phyloP scores from a whole-genome alignment of 139 green algal species.

The Zygnema circumcarinatum region DNA sequence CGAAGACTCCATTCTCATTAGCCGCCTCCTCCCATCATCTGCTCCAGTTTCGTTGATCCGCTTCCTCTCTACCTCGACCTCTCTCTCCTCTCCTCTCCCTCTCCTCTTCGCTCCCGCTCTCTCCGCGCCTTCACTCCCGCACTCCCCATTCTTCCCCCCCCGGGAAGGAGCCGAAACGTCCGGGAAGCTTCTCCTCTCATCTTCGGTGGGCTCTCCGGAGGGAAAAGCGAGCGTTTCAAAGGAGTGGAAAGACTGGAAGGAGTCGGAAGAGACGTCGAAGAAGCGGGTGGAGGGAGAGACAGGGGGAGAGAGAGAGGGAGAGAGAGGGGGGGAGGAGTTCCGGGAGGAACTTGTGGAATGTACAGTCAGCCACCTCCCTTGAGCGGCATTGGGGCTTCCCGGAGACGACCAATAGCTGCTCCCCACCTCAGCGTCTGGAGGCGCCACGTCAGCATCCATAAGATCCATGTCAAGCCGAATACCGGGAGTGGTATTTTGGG shows the following conservation, averaged over 20 bases:
- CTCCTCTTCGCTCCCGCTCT: neutral
- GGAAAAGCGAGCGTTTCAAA: neutral
- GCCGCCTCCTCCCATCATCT: too few species aligned
- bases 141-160: neutral
- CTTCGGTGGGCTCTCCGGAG: neutral
- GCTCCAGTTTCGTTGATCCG: too few species aligned
- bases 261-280: neutral
- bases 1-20: too few species aligned
- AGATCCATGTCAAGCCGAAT: too few species aligned
- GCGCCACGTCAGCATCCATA: neutral
- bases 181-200: neutral
- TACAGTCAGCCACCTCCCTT: neutral
- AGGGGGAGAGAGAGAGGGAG: neutral
- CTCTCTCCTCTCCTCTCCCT: neutral
- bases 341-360: neutral
- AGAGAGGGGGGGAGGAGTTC: neutral
- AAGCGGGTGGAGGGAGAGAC: neutral
- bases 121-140: neutral
- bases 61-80: neutral
- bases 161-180: neutral
- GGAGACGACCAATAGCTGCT: neutral
- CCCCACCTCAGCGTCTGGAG: neutral
- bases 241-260: neutral
- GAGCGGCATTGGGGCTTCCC: neutral
- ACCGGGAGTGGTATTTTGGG: too few species aligned